phyloP scores from a whole-genome alignment of 2,329 filamentous ascomycete genomes.

The Mariannaea sp. region DNA sequence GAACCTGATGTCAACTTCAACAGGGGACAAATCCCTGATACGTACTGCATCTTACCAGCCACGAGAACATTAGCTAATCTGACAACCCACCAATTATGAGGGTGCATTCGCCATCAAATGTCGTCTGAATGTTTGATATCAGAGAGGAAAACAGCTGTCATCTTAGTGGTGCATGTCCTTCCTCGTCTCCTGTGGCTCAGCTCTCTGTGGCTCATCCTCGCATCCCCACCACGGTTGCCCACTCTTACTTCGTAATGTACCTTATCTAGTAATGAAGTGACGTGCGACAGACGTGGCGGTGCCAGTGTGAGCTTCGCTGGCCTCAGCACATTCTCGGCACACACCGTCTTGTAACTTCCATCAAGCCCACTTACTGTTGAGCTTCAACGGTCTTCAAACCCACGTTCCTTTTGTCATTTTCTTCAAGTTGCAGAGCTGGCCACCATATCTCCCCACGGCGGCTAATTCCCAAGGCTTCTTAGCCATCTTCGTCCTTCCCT shows the following conservation, averaged over 20 bases:
- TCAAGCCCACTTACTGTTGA: conserved; percentile 27
- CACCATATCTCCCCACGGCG: not conserved
- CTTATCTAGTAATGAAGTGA: too few relatives aligned
- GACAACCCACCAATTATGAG: not conserved
- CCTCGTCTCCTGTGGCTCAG: conserved; percentile 14
- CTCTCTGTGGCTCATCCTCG: conserved; percentile 5
- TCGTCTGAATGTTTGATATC: too few relatives aligned
- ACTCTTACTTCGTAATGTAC: too few relatives aligned
- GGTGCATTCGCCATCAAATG: not conserved
- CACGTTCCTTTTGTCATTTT: conserved; percentile 32
- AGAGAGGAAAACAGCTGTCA: too few relatives aligned
- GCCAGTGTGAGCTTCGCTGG: conserved; percentile 37
- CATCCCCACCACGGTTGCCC: not conserved
- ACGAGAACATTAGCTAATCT: conserved; percentile 10
- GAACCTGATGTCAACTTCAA: too few relatives aligned
- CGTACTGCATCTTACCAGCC: conserved; percentile 3
- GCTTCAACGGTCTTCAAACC: conserved; percentile 28
- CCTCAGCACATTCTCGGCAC: conserved; percentile 27
- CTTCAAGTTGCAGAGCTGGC: conserved; percentile 8
- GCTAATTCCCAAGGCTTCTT: conserved; percentile 1
- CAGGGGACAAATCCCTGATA: too few relatives aligned
- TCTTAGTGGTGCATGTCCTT: not conserved
- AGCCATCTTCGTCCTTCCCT: conserved; percentile 9
- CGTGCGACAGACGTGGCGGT: conserved; percentile 33
- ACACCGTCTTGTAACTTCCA: conserved; percentile 13